Evolutionary conservation across 495 filamentous ascomycete species (phyloP), one percentile per base, ranked within the genome.

Genomic region (Monascus purpureus): DNA sequence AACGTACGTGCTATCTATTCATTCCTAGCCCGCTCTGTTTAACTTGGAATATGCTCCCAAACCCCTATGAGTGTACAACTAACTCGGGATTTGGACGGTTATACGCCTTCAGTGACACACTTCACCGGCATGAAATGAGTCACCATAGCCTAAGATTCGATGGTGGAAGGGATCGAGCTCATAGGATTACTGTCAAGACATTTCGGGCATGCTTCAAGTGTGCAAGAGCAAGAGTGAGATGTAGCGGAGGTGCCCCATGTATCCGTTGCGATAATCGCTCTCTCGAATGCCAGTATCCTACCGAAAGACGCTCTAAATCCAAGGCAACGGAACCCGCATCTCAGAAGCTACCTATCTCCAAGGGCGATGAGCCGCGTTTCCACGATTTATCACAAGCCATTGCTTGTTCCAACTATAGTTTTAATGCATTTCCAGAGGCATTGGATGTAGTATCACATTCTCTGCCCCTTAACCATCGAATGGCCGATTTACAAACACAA

Each of bases 191-290:
- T n/a, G 50, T 66, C 41, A 57, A 69, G 39, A 59, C 61, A 1
- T 63, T 63, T 27, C 51, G 63, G 36, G 72, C 72, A 6, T 76
- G 72, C 32, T 58, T 52, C 28, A 55, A 65, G 40, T 77, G 72
- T 35, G 69, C 71, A 7, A 59, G 55, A 12, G 67, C 65, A 13
- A 51, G 70, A 45, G 65, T 67, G 15, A 63, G 68, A 46, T 75
- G 72, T 42, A 72, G 64, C 23, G 67, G 67, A 12, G 67, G 58
- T 4, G 49, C 49, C 15, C 61, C 67, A 25, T 77, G 72, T 40
- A 41, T 51, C 26, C 60, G 68, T 22, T 77, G 72, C 38, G 50
- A 58, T n/a, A 49, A 50, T 16, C 62, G 68, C 14, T 54, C 58
- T 9, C 55, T 73, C 13, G 53, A 57, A 15, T 76, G 72, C 33